Percentiles rank a stretch among this genome's conserved stretches.
Conservation (phyloP, 768 basidiomycete species). For the Tulasnella sp. region DNA sequence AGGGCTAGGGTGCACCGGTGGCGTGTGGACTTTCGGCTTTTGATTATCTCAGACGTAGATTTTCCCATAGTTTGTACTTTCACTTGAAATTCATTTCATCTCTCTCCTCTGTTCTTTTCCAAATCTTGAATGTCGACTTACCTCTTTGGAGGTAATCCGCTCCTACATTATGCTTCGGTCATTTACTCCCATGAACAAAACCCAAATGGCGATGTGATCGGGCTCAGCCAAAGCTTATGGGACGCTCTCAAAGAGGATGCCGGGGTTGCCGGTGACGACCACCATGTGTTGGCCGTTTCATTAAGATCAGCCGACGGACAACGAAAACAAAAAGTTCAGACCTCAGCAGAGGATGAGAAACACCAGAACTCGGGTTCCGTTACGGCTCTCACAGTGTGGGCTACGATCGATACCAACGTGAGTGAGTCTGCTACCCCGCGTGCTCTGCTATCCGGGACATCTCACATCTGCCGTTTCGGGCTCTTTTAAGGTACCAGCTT, state of each 20-base stretch:
- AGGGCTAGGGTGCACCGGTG: neutral
- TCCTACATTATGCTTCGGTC: conserved; percentile 16
- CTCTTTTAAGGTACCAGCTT: conserved; percentile 1
- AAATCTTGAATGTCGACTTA: conserved; percentile 9
- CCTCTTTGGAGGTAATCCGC: conserved; percentile 12
- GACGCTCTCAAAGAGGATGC: neutral
- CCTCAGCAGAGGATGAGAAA: neutral
- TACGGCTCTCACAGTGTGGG: conserved; percentile 4
- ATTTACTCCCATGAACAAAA: conserved; percentile 11
- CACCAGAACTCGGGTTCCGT: neutral
- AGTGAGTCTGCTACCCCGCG: conserved; percentile 11
- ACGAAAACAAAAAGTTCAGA: conserved; percentile 13
- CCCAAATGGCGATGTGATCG: conserved; percentile 7
- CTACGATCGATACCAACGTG: conserved; percentile 17
- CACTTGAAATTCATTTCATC: neutral
- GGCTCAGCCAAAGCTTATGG: conserved; percentile 13
- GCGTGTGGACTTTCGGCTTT: neutral
- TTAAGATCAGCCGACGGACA: neutral
- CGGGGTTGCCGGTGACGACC: neutral
- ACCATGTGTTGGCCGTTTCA: conserved; percentile 5
- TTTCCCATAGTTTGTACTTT: conserved; percentile 21
- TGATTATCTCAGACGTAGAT: conserved; percentile 15
- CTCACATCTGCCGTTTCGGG: neutral
- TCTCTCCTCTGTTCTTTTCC: neutral
- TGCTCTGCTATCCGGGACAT: neutral